Base-by-base conservation (phyloP, 1,139 yeast species). In the Candida tropicalis region DNA sequence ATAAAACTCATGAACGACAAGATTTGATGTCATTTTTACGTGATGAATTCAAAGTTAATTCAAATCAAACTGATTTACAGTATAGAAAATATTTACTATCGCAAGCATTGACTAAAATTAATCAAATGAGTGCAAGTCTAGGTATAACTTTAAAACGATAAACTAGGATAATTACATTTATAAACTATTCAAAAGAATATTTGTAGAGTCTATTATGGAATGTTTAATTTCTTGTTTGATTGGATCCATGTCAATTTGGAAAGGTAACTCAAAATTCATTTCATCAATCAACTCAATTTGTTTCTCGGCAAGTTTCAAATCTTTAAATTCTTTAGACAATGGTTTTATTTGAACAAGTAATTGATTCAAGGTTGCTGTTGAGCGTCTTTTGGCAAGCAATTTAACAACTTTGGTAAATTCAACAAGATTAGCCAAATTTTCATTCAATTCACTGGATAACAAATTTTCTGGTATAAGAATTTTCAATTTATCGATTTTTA, bases 11-110 rank as follows among this genome's bases (percentile, higher is more conserved):
- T 49, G 76, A 73, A 46, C 60, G 59, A 27, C 50, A 56, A 1
- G 75, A 68, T n/a, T 53, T 73, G 39, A 57, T 70, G 39, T 51
- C 44, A 15, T 70, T 56, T 50, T 63, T 66, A 3, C 58, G 68
- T 40, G 63, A 54, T 11, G 78, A 73, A 51, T 73, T 73, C 51
- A 59, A 58, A 32, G 46, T 60, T 35, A 57, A 61, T 39, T 52
- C 55, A 10, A 42, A 56, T 13, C 60, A 56, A 38, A 58, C 63
- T 20, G 73, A 70, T 40, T 56, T 73, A 40, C 56, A 58, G 17
- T 70, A 72, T 41, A 52, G 77, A 34, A 66, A 65, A 49, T 73
- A 71, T 50, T 57, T 73, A 48, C 59, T 73, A 45, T 64, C 57
- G 40, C 57, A 60, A 32, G 79, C 77, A 0, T 57, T 68, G 5